Percentiles rank a stretch among this genome's conserved stretches.
These are phyloP conservation scores for Sclerotiophoma versabilis DNA, from an alignment of 2,329 filamentous ascomycete genomes.

Conservation along the genomic window DNA sequence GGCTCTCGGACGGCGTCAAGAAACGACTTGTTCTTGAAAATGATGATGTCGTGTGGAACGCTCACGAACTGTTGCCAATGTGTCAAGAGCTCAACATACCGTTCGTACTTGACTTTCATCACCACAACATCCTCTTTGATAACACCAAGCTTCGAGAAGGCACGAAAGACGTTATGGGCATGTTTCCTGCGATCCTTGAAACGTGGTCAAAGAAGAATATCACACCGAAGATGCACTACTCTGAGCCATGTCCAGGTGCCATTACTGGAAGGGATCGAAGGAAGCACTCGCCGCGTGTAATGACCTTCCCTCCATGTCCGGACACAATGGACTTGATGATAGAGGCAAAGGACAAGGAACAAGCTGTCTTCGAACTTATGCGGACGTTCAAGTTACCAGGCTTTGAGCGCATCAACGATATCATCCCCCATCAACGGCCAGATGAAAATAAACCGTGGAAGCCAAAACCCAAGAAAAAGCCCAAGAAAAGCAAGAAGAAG, in stretches of 20 bases:
- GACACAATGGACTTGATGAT: constrained; percentile 97
- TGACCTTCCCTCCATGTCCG: constrained; percentile 80
- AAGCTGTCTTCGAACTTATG: constrained; percentile 95
- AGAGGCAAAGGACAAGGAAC: constrained; percentile 97
- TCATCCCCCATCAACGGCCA: constrained; percentile 76
- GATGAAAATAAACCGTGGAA: constrained; percentile 71
- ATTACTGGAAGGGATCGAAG: constrained; percentile 79
- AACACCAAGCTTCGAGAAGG: constrained; percentile 76
- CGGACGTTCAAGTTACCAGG: constrained; percentile 83
- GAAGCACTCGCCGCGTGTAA: constrained; percentile 84
- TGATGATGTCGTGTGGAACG: constrained; percentile 91
- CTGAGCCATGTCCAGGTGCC: constrained; percentile 77
- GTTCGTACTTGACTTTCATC: constrained; percentile 89
- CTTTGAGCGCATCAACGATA: constrained; percentile 75
- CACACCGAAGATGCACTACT: constrained; percentile 97
- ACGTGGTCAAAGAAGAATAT: constrained; percentile 88
- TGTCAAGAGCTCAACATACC: constrained; percentile 96
- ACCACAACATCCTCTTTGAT: constrained; percentile 94
- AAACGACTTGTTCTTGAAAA: constrained; percentile 88
- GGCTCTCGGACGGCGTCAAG: constrained; percentile 73
- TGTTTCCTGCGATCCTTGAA: constrained; percentile 78
- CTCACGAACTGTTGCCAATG: constrained; percentile 86
- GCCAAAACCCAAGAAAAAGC: constrained; percentile 50
- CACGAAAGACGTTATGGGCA: constrained; percentile 76
- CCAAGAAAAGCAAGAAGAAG: constrained; percentile 56